Evolutionary conservation across 2,329 filamentous ascomycete species (phyloP).

Genomic region (Colletotrichum sp.): DNA sequence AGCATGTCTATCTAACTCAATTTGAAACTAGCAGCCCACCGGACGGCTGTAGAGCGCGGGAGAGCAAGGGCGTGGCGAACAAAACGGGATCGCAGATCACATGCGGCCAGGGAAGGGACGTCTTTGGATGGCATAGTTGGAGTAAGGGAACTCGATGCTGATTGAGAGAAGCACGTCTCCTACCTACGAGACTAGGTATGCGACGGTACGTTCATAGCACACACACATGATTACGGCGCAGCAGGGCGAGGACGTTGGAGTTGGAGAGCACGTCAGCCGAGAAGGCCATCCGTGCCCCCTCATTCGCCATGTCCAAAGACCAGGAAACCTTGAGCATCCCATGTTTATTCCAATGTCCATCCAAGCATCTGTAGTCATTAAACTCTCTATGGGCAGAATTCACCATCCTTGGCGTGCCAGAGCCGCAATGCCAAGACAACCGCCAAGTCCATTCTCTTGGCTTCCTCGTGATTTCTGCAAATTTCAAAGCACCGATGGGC

Average conservation of each 20-base stretch:
- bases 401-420: not conserved
- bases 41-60: not conserved
- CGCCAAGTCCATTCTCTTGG: not conserved
- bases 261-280: not conserved
- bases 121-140: not conserved
- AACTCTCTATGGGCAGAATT: not conserved
- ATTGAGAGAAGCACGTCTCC: not conserved
- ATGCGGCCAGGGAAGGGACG: not conserved
- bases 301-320: not conserved
- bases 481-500: not conserved
- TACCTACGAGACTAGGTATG: not conserved
- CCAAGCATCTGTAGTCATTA: not conserved
- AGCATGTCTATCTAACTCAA: not conserved
- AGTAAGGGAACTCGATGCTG: not conserved
- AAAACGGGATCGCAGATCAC: not conserved
- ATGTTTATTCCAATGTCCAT: not conserved
- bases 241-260: not conserved
- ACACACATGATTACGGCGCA: not conserved
- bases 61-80: not conserved
- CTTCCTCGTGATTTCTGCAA: not conserved
- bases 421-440: constrained; percentile 11
- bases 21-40: not conserved
- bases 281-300: not conserved
- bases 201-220: not conserved
- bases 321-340: not conserved